phyloP scores from a whole-genome alignment of 1,284 basidiomycete genomes.

The Cystobasidium sp. region DNA sequence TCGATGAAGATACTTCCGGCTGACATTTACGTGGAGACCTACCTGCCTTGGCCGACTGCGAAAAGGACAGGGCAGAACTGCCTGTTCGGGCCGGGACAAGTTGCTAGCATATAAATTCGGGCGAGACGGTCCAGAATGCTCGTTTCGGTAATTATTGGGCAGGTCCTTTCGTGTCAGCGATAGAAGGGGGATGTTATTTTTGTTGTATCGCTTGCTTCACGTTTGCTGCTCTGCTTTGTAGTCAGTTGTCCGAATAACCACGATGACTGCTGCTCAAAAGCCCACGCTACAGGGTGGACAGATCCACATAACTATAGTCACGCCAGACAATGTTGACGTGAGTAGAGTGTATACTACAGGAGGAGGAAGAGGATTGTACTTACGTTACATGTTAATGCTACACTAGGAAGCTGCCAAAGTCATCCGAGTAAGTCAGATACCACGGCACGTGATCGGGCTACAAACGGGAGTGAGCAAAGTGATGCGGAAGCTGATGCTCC shows the following conservation, averaged over 20 bases:
- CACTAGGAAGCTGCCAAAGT: slow-evolving; percentile 24
- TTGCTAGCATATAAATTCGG: not conserved
- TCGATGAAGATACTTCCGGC: not conserved
- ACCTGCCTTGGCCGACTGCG: not conserved
- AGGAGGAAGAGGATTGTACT: not conserved
- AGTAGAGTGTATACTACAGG: not conserved
- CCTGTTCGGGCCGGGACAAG: not conserved
- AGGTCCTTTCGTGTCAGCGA: no score
- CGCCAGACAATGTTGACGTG: slow-evolving; percentile 12
- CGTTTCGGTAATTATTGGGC: no score
- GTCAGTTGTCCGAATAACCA: not conserved
- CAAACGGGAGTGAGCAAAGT: not conserved
- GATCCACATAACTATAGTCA: slow-evolving; percentile 13
- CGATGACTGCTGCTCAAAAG: not conserved
- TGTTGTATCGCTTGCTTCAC: no score
- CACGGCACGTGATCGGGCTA: not conserved
- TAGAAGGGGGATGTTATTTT: no score
- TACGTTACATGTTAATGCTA: not conserved
- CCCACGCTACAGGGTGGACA: slow-evolving; percentile 14
- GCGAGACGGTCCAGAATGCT: no score
- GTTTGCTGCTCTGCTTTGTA: no score
- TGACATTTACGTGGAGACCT: not conserved
- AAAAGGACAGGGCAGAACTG: not conserved
- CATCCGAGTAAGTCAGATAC: slow-evolving; percentile 11
- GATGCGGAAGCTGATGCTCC: not conserved